A percentile compares a stretch with the other conserved stretches of the same genome.
These are phyloP conservation scores for Gamsiella multidivaricata DNA, from an alignment of 192 early-diverging fungal genomes.

Conservation along the genomic window DNA sequence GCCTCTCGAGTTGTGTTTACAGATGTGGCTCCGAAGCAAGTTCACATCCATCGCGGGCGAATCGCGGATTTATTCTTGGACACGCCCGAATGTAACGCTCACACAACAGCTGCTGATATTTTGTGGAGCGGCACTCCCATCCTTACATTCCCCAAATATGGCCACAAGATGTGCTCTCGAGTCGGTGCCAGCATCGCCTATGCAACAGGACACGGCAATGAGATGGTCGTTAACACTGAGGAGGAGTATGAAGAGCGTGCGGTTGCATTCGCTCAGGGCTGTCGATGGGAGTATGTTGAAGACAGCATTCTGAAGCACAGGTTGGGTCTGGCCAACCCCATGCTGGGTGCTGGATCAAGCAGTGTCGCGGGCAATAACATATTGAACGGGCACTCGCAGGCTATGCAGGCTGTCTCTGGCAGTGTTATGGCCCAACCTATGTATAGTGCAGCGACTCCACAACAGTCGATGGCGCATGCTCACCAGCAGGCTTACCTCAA, in stretches of 20 bases:
- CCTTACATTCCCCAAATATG: constrained; percentile 87
- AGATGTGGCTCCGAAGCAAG: constrained; percentile 83
- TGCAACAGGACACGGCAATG: constrained; percentile 78
- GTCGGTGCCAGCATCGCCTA: constrained; percentile 89
- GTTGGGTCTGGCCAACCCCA: constrained; percentile 18
- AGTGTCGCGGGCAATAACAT: constrained; percentile 2
- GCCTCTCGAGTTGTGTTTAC: constrained; percentile 88
- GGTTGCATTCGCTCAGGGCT: constrained; percentile 66
- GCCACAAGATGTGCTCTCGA: constrained; percentile 91
- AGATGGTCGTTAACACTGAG: constrained; percentile 74
- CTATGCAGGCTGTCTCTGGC: not conserved
- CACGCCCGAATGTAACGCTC: constrained; percentile 96
- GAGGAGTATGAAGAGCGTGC: constrained; percentile 75
- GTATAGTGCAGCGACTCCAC: too few species aligned
- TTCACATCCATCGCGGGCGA: constrained; percentile 92
- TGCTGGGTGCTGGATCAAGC: not conserved
- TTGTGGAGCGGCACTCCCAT: constrained; percentile 95
- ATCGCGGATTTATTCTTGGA: constrained; percentile 94
- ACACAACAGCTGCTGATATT: constrained; percentile 95
- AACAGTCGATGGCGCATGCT: not conserved
- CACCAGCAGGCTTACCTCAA: not conserved
- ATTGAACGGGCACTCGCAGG: not conserved
- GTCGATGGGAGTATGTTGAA: constrained; percentile 59
- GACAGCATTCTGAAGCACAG: constrained; percentile 29
- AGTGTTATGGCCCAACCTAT: not conserved